Evolutionary conservation across 805 yeast genomes (phyloP).

Genomic region (Spathaspora hagerdaliae): DNA sequence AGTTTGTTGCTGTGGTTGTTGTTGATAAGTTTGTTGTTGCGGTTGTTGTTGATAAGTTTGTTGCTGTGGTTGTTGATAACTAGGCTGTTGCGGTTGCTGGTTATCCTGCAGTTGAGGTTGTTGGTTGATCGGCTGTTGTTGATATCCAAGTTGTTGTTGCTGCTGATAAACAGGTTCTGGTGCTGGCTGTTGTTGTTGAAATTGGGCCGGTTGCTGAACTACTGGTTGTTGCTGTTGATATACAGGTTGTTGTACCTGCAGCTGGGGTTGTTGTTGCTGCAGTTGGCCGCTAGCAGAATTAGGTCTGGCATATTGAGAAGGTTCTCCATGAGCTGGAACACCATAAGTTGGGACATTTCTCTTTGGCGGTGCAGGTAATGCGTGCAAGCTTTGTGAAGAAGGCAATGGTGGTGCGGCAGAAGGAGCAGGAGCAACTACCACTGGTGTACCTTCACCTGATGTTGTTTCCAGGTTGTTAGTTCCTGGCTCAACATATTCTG

Average conservation of each 20-base stretch:
- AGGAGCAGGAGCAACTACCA: background rate
- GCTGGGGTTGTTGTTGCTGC: slow-evolving; percentile 4
- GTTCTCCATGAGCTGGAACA: slow-evolving; percentile 21
- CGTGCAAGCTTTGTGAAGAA: slow-evolving; percentile 14
- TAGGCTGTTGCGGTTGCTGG: slow-evolving; percentile 4
- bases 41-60: slow-evolving; percentile 2
- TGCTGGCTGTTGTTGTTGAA: slow-evolving; percentile 1
- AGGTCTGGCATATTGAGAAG: slow-evolving; percentile 10
- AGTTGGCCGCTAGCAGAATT: slow-evolving; percentile 2
- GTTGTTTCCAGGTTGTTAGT: background rate
- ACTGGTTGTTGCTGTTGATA: slow-evolving; percentile 2
- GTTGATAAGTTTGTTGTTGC: slow-evolving; percentile 1
- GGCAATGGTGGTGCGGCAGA: slow-evolving; percentile 8
- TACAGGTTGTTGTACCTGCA: slow-evolving; percentile 4
- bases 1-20: background rate
- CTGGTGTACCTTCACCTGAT: background rate
- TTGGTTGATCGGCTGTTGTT: slow-evolving; percentile 2
- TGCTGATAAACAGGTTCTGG: slow-evolving; percentile 1
- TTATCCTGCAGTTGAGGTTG: slow-evolving; percentile 4
- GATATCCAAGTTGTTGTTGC: background rate
- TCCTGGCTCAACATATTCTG: slow-evolving; percentile 1
- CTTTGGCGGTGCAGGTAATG: slow-evolving; percentile 31
- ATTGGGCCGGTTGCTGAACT: slow-evolving; percentile 1
- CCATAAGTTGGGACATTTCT: slow-evolving; percentile 22
- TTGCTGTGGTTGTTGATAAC: slow-evolving; percentile 1